Evolutionary conservation across 257 asterid genomes (phyloP), one percentile per base, ranked within the genome.

Genomic region (Solanum bukasovii): DNA sequence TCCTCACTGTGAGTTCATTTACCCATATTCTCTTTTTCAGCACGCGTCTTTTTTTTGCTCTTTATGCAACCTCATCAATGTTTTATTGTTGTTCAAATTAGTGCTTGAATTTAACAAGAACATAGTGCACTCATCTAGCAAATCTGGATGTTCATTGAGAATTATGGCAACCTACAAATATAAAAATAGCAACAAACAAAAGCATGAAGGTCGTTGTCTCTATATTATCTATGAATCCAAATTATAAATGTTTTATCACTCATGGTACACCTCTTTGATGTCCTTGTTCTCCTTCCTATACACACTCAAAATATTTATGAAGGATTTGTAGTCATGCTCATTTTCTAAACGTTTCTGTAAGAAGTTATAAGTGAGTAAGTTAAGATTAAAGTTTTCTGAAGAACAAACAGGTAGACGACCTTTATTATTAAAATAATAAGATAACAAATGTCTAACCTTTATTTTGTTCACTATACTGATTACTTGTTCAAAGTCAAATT

Each of bases 221-320:
- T 56, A 61, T 34, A 86, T 44, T 2, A 37, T 1, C 4, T 8
- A 5, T 8, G 27, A 9, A 87, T 23, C n/a, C 9, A 29, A 68
- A 40, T 87, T 6, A 2, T 23, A 29, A 84, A 33, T 61, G 44
- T 23, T 33, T 42, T 27, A 8, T 84, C 87, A 97, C 99, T 96
- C 99, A 87, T 91, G 94, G 94, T 96, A 95, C 85, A 97, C 97
- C 89, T 94, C 98, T 46, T 90, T 90, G 77, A 97, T 95, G 87
- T 94, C 95, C 92, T 96, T 97, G 93, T 94, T 96, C 85, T 94
- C 99, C 90, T 95, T 96, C 52, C 98, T 89, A 75, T 97, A 96
- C 98, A 94, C 94, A 90, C 93, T 94, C 93, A 97, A 93, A 91
- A 96, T 94, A 91, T 94, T 98, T 68, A 97, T 94, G 95, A 96